Percentiles rank a stretch among this genome's conserved stretches.
Conservation (phyloP, 345 rosid genomes). For the Citrus australasica region DNA sequence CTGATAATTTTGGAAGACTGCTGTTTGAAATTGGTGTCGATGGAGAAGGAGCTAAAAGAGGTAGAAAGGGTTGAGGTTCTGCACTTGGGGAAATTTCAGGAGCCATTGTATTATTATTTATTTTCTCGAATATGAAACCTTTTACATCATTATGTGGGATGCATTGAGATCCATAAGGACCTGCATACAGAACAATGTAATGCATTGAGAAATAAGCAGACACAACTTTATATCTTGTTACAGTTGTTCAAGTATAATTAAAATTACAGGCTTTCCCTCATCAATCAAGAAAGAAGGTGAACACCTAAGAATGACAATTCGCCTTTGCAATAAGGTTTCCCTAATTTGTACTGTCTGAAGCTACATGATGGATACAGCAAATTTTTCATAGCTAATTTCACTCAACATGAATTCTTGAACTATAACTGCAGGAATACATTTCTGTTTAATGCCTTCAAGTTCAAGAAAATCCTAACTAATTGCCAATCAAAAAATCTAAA, state of each 20-base stretch:
- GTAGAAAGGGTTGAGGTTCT: constrained; percentile 49
- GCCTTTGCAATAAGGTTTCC: neutral
- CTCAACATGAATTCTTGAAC: neutral
- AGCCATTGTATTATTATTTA: constrained; percentile 14
- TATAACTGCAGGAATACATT: neutral
- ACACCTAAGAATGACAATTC: neutral
- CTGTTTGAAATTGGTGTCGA: constrained; percentile 39
- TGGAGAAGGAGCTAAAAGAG: constrained; percentile 60
- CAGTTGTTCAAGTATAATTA: neutral
- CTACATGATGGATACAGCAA: neutral
- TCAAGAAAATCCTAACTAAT: neutral
- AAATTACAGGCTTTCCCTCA: neutral
- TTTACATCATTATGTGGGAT: neutral
- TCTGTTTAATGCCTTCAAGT: no score
- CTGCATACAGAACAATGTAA: constrained; percentile 14
- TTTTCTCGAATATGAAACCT: neutral
- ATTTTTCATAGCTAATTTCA: neutral
- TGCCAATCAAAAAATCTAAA: neutral
- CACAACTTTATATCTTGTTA: neutral
- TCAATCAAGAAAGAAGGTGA: neutral
- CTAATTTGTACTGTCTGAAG: neutral
- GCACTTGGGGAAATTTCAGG: constrained; percentile 24
- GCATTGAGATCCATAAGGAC: constrained; percentile 13
- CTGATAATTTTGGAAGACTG: constrained; percentile 48
- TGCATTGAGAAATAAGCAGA: neutral